Percentiles rank a stretch among this genome's conserved stretches.
These are phyloP conservation scores for Neurospora discreta DNA, from an alignment of 495 filamentous ascomycete species.

Conservation along the genomic window DNA sequence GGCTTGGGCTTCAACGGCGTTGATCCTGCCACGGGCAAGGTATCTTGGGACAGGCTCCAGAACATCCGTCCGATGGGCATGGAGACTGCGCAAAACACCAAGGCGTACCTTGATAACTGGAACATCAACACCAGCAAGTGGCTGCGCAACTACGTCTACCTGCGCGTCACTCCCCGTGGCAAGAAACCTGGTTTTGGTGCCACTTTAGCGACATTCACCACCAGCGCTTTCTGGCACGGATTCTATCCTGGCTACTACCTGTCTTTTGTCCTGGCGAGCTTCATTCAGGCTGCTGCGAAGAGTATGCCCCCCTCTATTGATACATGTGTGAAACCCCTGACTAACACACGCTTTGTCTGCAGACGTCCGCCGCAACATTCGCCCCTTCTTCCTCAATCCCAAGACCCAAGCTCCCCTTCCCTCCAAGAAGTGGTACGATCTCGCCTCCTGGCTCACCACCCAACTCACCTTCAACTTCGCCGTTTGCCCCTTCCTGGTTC, in stretches of 20 bases:
- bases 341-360: constrained; percentile 6
- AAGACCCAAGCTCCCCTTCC: constrained; percentile 50
- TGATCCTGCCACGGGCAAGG: constrained; percentile 67
- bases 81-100: constrained; percentile 81
- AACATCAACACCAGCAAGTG: constrained; percentile 98
- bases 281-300: constrained; percentile 89
- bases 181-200: constrained; percentile 96
- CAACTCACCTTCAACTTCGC: constrained; percentile 77
- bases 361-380: constrained; percentile 83
- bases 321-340: background rate
- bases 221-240: constrained; percentile 94
- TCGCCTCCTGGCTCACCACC: constrained; percentile 66
- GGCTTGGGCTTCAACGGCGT: constrained; percentile 93
- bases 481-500: constrained; percentile 71
- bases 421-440: constrained; percentile 77
- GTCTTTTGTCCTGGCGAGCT: constrained; percentile 75
- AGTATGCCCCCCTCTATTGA: constrained; percentile 44
- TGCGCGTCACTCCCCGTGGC: constrained; percentile 88
- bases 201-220: constrained; percentile 85
- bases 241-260: constrained; percentile 97
- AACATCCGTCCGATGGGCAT: constrained; percentile 78
- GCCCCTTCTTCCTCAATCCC: constrained; percentile 84
- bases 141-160: constrained; percentile 91
- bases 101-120: constrained; percentile 82
- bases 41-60: constrained; percentile 78